Evolutionary conservation across 2,329 filamentous ascomycete genomes (phyloP).

Genomic region (Boeremia lycopersici): DNA sequence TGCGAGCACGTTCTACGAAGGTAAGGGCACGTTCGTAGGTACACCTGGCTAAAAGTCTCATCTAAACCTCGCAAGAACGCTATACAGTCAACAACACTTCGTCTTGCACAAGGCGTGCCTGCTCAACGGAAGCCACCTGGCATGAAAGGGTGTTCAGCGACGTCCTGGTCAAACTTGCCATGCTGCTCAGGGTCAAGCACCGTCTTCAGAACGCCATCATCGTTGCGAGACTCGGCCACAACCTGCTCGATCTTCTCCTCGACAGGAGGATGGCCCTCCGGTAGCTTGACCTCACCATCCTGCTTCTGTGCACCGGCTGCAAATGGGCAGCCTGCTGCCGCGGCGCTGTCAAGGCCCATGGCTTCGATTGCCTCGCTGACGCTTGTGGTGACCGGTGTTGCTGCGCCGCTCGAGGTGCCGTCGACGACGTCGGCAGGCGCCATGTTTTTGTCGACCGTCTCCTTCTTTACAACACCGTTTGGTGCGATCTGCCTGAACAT

Average conservation of each 20-base stretch:
- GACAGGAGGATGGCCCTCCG: slow-evolving; percentile 7
- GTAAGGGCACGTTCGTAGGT: too few relatives aligned
- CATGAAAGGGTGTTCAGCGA: slow-evolving; percentile 8
- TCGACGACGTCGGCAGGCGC: slow-evolving; percentile 36
- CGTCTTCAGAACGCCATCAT: slow-evolving; percentile 10
- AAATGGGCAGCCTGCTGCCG: slow-evolving; percentile 12
- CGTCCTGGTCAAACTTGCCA: slow-evolving; percentile 12
- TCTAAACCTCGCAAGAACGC: not conserved
- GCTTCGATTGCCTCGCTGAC: slow-evolving; percentile 15
- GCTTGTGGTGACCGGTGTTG: slow-evolving; percentile 17
- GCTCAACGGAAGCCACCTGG: slow-evolving; percentile 13
- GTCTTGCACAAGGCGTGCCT: not conserved
- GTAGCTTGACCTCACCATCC: not conserved
- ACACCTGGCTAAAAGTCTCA: too few relatives aligned
- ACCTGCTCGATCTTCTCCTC: slow-evolving; percentile 11
- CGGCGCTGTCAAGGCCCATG: slow-evolving; percentile 1
- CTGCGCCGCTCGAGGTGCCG: slow-evolving; percentile 17
- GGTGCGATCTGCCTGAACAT: slow-evolving; percentile 71
- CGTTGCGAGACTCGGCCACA: slow-evolving; percentile 4
- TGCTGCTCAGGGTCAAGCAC: slow-evolving; percentile 16
- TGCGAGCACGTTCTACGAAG: too few relatives aligned
- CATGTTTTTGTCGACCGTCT: slow-evolving; percentile 47
- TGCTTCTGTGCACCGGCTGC: slow-evolving; percentile 6
- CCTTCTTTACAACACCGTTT: slow-evolving; percentile 55
- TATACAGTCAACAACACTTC: not conserved